These are phyloP conservation scores for Boletus tylopilopsis DNA, from an alignment of 768 basidiomycete genomes.

Conservation along the genomic window DNA sequence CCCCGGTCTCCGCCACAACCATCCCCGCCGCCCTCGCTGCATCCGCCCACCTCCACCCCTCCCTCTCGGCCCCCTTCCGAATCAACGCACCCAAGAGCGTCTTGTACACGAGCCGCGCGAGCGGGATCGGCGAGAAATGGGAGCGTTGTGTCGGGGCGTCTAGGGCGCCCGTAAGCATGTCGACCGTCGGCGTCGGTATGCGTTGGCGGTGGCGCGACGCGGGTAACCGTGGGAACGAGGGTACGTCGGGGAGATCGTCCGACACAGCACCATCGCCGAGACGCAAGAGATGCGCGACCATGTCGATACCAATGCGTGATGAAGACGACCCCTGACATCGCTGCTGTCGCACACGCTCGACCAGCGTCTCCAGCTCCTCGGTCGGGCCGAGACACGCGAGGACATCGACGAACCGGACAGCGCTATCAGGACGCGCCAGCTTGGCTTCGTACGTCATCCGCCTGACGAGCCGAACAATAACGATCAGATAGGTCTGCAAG, in stretches of 20 bases:
- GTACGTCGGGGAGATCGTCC: conserved; percentile 3
- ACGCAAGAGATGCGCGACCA: conserved; percentile 20
- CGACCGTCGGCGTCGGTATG: conserved; percentile 10
- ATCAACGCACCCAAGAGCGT: conserved; percentile 19
- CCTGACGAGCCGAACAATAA: conserved; percentile 37
- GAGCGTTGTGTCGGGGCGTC: not conserved
- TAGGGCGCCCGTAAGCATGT: conserved; percentile 16
- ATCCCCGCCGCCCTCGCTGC: no score
- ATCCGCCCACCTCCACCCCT: no score
- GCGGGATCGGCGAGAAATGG: conserved; percentile 19
- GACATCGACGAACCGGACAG: conserved; percentile 25
- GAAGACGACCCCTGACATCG: no score
- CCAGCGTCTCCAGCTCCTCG: conserved; percentile 18
- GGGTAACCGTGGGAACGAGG: not conserved
- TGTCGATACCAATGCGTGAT: conserved; percentile 11
- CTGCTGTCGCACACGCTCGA: conserved; percentile 11
- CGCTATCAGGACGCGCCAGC: not conserved
- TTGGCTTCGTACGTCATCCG: conserved; percentile 26
- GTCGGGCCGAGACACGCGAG: conserved; percentile 16
- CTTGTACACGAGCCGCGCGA: conserved; percentile 21
- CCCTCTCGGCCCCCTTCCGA: conserved; percentile 22
- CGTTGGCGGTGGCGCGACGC: not conserved
- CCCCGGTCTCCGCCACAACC: no score
- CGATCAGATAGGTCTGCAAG: conserved; percentile 37
- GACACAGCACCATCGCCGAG: conserved; percentile 8